A percentile compares a stretch with the other conserved stretches of the same genome.
Evolutionary conservation across 345 rosid species (phyloP).

Genomic region (Sisymbrium irio): DNA sequence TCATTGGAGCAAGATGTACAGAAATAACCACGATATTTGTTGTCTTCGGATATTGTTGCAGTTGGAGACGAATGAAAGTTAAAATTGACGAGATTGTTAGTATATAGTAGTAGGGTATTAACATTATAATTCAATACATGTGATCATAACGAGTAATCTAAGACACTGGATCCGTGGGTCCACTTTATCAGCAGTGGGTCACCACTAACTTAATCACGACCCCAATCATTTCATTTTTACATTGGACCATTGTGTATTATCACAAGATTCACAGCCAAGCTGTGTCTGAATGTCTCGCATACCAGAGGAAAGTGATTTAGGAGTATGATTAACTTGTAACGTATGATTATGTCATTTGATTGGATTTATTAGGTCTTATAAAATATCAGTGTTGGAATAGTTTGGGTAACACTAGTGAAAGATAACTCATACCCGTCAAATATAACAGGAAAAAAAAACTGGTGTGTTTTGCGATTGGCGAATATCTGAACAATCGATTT

Average conservation of each 20-base stretch:
- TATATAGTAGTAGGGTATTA: not conserved
- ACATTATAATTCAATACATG: not conserved
- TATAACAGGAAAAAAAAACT: too few relatives aligned
- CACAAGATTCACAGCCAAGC: not conserved
- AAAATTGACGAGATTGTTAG: not conserved
- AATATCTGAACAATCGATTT: not conserved
- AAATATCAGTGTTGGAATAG: not conserved
- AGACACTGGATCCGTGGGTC: constrained; percentile 25
- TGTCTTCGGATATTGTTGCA: not conserved
- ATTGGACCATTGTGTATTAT: constrained; percentile 8
- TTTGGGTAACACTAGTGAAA: not conserved
- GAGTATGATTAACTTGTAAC: not conserved
- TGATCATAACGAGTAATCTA: constrained; percentile 17
- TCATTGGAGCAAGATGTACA: not conserved
- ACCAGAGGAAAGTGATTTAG: not conserved
- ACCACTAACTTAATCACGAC: constrained; percentile 4
- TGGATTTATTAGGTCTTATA: not conserved
- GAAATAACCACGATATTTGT: not conserved
- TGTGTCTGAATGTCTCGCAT: not conserved
- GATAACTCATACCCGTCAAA: not conserved
- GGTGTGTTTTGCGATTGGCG: not conserved
- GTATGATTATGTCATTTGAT: not conserved
- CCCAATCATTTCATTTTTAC: constrained; percentile 18
- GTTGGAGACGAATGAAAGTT: not conserved
- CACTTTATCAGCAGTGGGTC: constrained; percentile 15